These are phyloP conservation scores for Tuber melanosporum DNA, from an alignment of 495 filamentous ascomycete genomes.

Conservation along the genomic window DNA sequence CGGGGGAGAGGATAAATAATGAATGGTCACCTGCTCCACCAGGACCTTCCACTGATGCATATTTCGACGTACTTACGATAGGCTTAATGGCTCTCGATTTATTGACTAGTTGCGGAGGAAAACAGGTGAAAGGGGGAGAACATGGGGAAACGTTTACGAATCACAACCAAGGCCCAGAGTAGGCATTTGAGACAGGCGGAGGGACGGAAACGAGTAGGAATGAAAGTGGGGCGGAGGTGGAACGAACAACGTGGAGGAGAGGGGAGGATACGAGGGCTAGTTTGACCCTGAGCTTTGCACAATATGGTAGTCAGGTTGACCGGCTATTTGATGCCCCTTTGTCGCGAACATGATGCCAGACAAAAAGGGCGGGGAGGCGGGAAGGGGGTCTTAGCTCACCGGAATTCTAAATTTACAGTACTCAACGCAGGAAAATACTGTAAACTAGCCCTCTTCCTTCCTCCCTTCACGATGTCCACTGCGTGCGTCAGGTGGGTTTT, in stretches of 20 bases:
- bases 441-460: background rate
- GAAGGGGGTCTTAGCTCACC: constrained; percentile 25
- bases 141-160: background rate
- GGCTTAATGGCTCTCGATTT: background rate
- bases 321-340: constrained; percentile 1
- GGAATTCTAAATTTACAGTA: constrained; percentile 19
- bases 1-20: background rate
- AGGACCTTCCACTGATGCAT: background rate
- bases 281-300: background rate
- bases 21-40: background rate
- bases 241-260: background rate
- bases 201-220: background rate
- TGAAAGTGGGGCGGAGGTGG: background rate
- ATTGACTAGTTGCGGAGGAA: background rate
- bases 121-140: background rate
- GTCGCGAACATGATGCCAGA: background rate
- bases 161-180: background rate
- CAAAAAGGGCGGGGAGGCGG: constrained; percentile 5
- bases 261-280: background rate
- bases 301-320: background rate
- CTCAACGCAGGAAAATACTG: background rate
- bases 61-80: background rate
- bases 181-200: background rate
- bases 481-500: constrained; percentile 28
- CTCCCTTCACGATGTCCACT: constrained; percentile 32